Conservation (phyloP, 2,329 filamentous ascomycete species). For the Aspergillus aculeatus region DNA sequence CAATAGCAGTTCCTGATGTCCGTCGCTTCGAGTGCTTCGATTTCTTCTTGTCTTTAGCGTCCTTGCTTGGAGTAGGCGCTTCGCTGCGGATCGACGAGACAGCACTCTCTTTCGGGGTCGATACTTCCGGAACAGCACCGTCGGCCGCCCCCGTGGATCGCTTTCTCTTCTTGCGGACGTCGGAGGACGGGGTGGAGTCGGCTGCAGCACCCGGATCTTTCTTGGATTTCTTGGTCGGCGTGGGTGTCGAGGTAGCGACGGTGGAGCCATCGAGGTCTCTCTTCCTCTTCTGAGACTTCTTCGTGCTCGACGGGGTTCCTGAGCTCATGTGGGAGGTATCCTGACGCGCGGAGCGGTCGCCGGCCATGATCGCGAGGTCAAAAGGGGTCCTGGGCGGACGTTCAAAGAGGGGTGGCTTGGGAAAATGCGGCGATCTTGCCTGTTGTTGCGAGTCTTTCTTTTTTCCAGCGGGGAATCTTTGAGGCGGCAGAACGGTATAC, state of each 20-base stretch:
- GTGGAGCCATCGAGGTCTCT: conserved; percentile 29
- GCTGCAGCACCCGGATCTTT: conserved; percentile 23
- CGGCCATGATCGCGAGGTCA: conserved; percentile 42
- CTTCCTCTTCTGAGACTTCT: conserved; percentile 36
- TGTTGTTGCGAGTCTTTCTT: conserved; percentile 12
- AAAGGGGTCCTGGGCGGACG: conserved; percentile 11
- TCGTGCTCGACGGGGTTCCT: conserved; percentile 20
- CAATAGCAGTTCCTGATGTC: conserved; percentile 19
- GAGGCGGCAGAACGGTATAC: conserved; percentile 22
- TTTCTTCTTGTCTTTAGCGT: conserved; percentile 29
- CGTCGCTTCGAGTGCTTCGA: conserved; percentile 40
- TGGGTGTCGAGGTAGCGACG: conserved; percentile 25
- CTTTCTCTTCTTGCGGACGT: conserved; percentile 28
- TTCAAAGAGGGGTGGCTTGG: conserved; percentile 6
- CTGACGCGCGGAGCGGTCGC: conserved; percentile 48
- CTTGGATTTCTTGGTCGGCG: conserved; percentile 41
- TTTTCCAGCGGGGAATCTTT: conserved; percentile 29
- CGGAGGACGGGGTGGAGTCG: conserved; percentile 28
- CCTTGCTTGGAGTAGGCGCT: conserved; percentile 23
- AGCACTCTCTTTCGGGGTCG: conserved; percentile 30
- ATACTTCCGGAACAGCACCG: conserved; percentile 34
- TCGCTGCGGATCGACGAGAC: conserved; percentile 28
- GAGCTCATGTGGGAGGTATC: conserved; percentile 38
- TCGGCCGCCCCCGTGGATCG: conserved; percentile 21
- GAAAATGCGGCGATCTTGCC: conserved; percentile 16